Base-by-base conservation (phyloP, 768 basidiomycete species). In the Pleurotus salmoneostramineus region DNA sequence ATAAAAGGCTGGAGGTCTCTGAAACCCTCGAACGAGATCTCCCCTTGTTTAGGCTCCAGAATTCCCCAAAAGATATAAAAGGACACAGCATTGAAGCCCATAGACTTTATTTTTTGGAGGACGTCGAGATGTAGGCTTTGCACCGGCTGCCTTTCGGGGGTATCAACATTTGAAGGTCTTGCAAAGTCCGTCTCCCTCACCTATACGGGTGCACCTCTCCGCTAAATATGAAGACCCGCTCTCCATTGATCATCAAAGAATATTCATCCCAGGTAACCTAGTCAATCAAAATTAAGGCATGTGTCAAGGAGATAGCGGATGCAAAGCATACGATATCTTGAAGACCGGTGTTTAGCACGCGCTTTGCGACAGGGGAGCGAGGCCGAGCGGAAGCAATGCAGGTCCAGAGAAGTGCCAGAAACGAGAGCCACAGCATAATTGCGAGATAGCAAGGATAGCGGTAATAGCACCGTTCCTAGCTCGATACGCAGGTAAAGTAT, bases 1-100 rank as follows among this genome's bases (percentile, higher is more conserved):
- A 83, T 76, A 66, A 83, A 80, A 5, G 78, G 75, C 60, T 82
- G 80, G 12, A 83, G 62, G 58, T 79, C 78, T n/a, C 81, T 72
- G 68, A 82, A 82, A 2, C 78, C 80, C 51, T 81, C 77, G 44
- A 82, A 83, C 1, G 79, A 81, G 32, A 83, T 74, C 58, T 77
- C 74, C 17, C 80, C 80, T 3, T 71, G 72, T 62, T 79, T 80
- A 1, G 77, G 72, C 58, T 78, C 77, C 43, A 71, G 67, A 8
- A 78, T 69, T 31, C 75, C 77, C 77, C 77, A 78, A 60, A 74
- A 76, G 10, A 75, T 63, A 56, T 78, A 78, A 51, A 75, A 74
- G 8, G 77, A 78, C 17, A 77, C 70, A 1, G 76, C 72, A 59
- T 77, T 77, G 54, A 78, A 73, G 0, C 77, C 76, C 65, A 76